Evolutionary conservation across 2,329 filamentous ascomycete genomes (phyloP).

Genomic region (Pseudogymnoascus sp.): DNA sequence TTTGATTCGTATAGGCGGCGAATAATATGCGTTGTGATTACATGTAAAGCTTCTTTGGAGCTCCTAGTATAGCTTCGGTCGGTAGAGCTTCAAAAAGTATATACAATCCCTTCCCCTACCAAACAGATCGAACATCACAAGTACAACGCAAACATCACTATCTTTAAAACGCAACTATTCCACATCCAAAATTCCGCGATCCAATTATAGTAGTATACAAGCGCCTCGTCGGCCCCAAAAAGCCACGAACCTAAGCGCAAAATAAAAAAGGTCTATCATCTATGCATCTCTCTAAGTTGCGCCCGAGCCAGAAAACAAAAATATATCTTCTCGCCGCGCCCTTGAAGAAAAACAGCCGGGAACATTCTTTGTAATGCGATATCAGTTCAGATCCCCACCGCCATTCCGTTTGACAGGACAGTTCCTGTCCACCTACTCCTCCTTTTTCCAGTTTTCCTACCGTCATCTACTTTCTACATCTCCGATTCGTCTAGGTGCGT

Average conservation of each 20-base stretch:
- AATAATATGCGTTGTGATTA: neutral
- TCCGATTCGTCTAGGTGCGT: neutral
- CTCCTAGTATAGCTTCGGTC: neutral
- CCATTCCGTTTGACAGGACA: neutral
- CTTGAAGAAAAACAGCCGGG: slow-evolving; percentile 1
- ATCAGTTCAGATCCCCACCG: neutral
- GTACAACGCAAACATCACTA: neutral
- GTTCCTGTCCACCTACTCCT: neutral
- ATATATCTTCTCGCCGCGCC: neutral
- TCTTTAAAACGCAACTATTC: neutral
- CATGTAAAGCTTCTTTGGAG: neutral
- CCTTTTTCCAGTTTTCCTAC: neutral
- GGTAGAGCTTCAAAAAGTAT: neutral
- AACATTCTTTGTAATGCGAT: neutral
- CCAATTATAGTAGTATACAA: slow-evolving; percentile 8
- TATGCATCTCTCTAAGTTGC: slow-evolving; percentile 1
- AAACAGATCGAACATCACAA: neutral
- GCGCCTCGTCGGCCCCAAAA: neutral
- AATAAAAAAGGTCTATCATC: slow-evolving; percentile 5
- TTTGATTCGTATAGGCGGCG: neutral
- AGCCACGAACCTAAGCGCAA: neutral
- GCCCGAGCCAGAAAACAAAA: slow-evolving; percentile 1
- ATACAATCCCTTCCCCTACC: neutral
- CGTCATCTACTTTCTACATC: neutral
- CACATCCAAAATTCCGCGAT: slow-evolving; percentile 6